A percentile compares a stretch with the other conserved stretches of the same genome.
phyloP scores from a whole-genome alignment of 306 rosid species.

The Neltuma alba region DNA sequence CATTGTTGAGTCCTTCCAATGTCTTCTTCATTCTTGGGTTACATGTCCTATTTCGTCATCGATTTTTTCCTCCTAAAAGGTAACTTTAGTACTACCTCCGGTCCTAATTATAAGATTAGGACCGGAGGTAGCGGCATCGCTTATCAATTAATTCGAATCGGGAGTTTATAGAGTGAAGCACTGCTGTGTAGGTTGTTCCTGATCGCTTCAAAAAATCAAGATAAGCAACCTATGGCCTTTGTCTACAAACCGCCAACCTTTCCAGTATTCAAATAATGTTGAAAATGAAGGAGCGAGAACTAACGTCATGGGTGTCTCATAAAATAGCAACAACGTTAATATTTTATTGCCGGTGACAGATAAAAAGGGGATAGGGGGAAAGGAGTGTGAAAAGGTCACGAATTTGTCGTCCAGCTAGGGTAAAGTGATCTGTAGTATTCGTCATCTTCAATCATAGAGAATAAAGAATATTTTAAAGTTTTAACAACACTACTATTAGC shows the following conservation, averaged over 20 bases:
- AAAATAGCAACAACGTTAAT: not conserved
- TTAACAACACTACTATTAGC: slow-evolving; percentile 20
- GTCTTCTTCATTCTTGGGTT: not conserved
- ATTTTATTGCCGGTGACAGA: slow-evolving; percentile 31
- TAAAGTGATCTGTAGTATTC: slow-evolving; percentile 43
- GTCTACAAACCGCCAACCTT: not conserved
- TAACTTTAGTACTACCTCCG: not conserved
- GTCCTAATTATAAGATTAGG: too few species aligned
- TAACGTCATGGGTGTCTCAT: not conserved
- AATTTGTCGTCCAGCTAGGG: slow-evolving; percentile 67
- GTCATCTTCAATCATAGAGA: slow-evolving; percentile 45
- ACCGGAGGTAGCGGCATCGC: too few species aligned
- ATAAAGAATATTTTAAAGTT: slow-evolving; percentile 29
- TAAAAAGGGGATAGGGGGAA: slow-evolving; percentile 24
- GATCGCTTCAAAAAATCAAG: not conserved
- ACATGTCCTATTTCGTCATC: not conserved
- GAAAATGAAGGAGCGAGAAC: not conserved
- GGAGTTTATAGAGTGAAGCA: not conserved
- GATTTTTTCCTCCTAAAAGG: not conserved
- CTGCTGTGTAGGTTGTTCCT: slow-evolving; percentile 8
- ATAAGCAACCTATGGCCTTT: not conserved
- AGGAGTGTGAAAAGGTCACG: slow-evolving; percentile 23
- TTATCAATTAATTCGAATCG: not conserved
- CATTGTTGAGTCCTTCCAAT: not conserved
- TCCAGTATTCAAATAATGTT: not conserved